These are phyloP conservation scores for Ustilago sp. DNA, from an alignment of 1,284 basidiomycete genomes.

Conservation along the genomic window DNA sequence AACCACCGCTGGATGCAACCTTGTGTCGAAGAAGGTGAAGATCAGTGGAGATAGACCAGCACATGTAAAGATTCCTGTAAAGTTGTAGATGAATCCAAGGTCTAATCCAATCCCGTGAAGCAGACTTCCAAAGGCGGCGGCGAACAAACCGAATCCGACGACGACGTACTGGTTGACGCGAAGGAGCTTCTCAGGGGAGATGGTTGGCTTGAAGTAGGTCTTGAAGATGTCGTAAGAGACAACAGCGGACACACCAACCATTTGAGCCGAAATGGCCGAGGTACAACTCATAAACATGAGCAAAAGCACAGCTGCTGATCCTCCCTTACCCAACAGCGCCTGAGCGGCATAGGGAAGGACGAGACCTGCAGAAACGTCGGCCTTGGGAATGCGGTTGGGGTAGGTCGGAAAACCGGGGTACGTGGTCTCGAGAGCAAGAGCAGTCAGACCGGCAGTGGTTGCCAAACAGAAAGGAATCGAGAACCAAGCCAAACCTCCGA, in stretches of 20 bases:
- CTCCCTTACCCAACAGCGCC: constrained; percentile 59
- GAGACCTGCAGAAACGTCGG: constrained; percentile 59
- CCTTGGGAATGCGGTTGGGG: constrained; percentile 51
- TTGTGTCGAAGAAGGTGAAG: constrained; percentile 62
- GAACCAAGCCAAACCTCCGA: constrained; percentile 63
- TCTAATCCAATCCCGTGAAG: constrained; percentile 63
- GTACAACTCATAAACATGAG: constrained; percentile 66
- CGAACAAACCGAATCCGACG: constrained; percentile 61
- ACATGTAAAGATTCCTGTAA: constrained; percentile 57
- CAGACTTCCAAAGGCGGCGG: constrained; percentile 62
- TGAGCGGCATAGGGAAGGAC: constrained; percentile 62
- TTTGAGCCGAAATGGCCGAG: constrained; percentile 59
- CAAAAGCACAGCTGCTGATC: constrained; percentile 54
- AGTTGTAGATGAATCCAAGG: constrained; percentile 58
- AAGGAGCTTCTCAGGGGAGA: constrained; percentile 51
- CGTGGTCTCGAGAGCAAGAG: constrained; percentile 58
- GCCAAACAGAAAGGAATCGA: constrained; percentile 60
- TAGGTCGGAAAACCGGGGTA: constrained; percentile 60
- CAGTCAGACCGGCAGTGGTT: constrained; percentile 58
- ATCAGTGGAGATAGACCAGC: constrained; percentile 53
- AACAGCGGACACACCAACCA: constrained; percentile 56
- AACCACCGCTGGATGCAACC: constrained; percentile 55
- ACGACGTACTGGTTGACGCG: constrained; percentile 59
- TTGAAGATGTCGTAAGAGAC: constrained; percentile 57
- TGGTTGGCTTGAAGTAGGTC: constrained; percentile 54